Base-by-base conservation (phyloP, 179 eudicot species). In the Silene noctiflora region DNA sequence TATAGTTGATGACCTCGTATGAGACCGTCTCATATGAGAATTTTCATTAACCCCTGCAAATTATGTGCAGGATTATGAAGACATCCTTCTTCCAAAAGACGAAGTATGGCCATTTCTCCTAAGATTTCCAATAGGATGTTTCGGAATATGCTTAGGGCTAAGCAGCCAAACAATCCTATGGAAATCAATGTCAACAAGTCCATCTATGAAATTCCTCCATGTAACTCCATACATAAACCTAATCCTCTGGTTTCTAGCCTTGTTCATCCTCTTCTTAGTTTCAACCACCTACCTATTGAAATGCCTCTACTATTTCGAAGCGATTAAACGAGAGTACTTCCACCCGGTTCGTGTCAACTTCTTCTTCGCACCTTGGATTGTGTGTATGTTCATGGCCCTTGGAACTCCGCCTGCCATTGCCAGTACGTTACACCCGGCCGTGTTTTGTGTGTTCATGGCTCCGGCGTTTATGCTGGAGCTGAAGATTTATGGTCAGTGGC, bases 351-450 rank as follows among this genome's bases (percentile, higher is more conserved):
- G 99, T 39, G 89, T 95, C 59, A 95, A 93, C 88, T 95, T 93
- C 92, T 95, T 95, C 85, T 95, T 93, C 67, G 99, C 99, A 39
- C 99, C 99, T 6, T 95, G 97, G 98, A 81, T 95, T 10, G 93
- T 89, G 31, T 83, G 88, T 79, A 89, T 95, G 98, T 95, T 95
- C 78, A 77, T 95, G 75, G 90, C 89, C 48, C 85, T 93, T 4
- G 97, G 97, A 0, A 87, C 69, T 0, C 98, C 98, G 10, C 84
- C 89, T 1, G 67, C 11, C 0, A 20, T 91, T 14, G 82, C 86
- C n/a, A 68, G 69, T 4, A 33, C 75, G 16, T 86, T 85, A 39
- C 90, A 92, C 81, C 97, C 98, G 0, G 88, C 86, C 21, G 16
- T 90, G 4, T 94, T 90, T 80, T 89, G 91, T 73, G 79, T 71